Percentiles rank a stretch among this genome's conserved stretches.
Conservation (phyloP, 768 basidiomycete species). For the Suillus subluteus region DNA sequence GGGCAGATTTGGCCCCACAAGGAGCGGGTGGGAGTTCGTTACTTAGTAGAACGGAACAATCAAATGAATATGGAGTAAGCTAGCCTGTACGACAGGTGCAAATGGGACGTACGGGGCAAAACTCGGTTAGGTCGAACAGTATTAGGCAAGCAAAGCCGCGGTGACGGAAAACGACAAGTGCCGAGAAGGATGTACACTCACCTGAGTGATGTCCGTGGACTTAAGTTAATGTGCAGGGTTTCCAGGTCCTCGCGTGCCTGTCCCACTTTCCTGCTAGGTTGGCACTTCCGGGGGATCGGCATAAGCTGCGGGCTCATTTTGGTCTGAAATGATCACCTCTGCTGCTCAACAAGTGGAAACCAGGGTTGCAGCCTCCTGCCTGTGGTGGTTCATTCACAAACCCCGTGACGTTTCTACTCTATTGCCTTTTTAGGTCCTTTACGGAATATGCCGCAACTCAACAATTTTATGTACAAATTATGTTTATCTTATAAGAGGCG, state of each 20-base stretch:
- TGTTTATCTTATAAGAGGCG: slow-evolving; percentile 14
- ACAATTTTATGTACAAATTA: slow-evolving; percentile 32
- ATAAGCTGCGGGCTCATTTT: slow-evolving; percentile 25
- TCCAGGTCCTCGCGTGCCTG: slow-evolving; percentile 41
- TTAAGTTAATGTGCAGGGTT: slow-evolving; percentile 41
- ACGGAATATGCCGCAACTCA: slow-evolving; percentile 31
- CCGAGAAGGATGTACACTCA: slow-evolving; percentile 35
- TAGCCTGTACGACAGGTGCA: slow-evolving; percentile 30
- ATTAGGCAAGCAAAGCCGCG: slow-evolving; percentile 41
- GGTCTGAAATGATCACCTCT: slow-evolving; percentile 17
- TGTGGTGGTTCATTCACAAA: slow-evolving; percentile 14
- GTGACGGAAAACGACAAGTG: slow-evolving; percentile 38
- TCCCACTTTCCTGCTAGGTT: slow-evolving; percentile 28
- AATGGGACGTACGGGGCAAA: slow-evolving; percentile 30
- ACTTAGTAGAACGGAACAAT: slow-evolving; percentile 21
- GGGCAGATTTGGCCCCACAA: slow-evolving; percentile 16
- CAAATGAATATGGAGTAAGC: slow-evolving; percentile 28
- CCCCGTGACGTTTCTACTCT: slow-evolving; percentile 18
- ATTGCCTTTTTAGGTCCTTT: slow-evolving; percentile 28
- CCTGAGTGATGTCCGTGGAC: slow-evolving; percentile 41
- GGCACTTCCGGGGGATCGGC: slow-evolving; percentile 32
- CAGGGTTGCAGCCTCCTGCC: slow-evolving; percentile 10
- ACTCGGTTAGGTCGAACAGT: slow-evolving; percentile 31
- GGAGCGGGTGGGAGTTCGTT: slow-evolving; percentile 20
- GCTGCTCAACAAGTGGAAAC: slow-evolving; percentile 11